Base-by-base conservation (phyloP, 1,284 basidiomycete species). In the Fomitopsis pinicola region DNA sequence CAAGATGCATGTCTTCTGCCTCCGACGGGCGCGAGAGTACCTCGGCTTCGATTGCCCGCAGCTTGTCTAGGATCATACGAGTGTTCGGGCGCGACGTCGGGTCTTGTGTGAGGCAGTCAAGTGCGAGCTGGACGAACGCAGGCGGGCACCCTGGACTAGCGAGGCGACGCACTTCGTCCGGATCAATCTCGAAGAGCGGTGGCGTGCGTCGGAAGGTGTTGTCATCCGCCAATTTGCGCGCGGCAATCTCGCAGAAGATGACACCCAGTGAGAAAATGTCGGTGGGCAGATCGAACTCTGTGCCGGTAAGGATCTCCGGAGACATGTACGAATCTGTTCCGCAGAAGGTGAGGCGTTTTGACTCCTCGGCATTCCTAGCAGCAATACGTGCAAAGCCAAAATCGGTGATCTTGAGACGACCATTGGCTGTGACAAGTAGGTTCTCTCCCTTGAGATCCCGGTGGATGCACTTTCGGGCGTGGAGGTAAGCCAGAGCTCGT, bases 381-480 rank as follows among this genome's bases (percentile, higher is more conserved):
- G 94, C 94, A 68, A 98, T 97, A 44, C 95, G 84, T 2, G 95
- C 94, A 69, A 95, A 97, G 8, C 95, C 95, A 76, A 98, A 98
- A 73, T 98, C 97, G 42, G 95, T 97, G 67, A 98, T 89, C 79
- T 98, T 99, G 73, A 98, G 83, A 53, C 97, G 87, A 33, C 95
- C 92, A 71, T 98, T 98, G 42, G 89, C 80, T 0, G 95, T 98
- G 42, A 98, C 88, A 40, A 98, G 85, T n/a, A 98, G 82, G 71
- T 99, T 99, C 77, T 98, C 96, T 45, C 95, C 95, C 75, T 99
- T 99, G 66, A 98, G 83, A 75, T 99, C 97, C 42, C 88, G 86
- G 69, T 90, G 88, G 61, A 91, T 90, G 73, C 89, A 90, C 72
- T 94, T 92, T 44, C 97, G 85, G 7, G 96, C 95, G 70, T 98